Evolutionary conservation across 192 early-diverging fungal species (phyloP).

Genomic region (Coemansia sp.): DNA sequence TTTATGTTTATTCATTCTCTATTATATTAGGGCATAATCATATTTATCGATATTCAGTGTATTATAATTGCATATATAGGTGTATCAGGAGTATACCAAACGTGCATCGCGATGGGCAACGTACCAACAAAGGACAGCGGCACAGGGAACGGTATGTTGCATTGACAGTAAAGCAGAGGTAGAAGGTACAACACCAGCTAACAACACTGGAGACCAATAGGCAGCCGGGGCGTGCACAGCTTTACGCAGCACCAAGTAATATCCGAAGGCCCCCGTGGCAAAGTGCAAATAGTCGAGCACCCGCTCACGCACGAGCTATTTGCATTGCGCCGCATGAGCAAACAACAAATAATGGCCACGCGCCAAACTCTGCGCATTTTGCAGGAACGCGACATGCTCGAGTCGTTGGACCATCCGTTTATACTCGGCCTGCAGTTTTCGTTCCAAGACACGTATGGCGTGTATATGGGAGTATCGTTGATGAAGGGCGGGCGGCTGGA

Average conservation of each 20-base stretch:
- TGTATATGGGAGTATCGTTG: conserved; percentile 86
- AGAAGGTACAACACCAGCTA: neutral
- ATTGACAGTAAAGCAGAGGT: neutral
- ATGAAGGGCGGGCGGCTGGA: conserved; percentile 90
- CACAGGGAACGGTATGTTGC: neutral
- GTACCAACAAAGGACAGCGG: neutral
- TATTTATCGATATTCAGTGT: too few species aligned
- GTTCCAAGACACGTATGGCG: conserved; percentile 88
- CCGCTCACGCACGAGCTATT: conserved; percentile 71
- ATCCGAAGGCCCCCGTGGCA: conserved; percentile 86
- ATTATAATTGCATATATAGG: neutral
- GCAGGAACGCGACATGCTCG: conserved; percentile 78
- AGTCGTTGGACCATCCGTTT: conserved; percentile 76
- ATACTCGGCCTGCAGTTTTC: conserved; percentile 84
- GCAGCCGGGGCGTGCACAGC: conserved; percentile 59
- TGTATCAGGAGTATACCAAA: neutral
- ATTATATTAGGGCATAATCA: too few species aligned
- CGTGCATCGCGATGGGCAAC: neutral
- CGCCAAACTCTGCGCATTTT: conserved; percentile 77
- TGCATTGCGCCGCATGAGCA: conserved; percentile 93
- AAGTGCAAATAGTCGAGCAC: conserved; percentile 86
- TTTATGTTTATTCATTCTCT: too few species aligned
- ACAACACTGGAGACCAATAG: too few species aligned
- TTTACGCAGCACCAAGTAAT: conserved; percentile 85
- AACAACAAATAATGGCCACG: conserved; percentile 71